Evolutionary conservation across 768 basidiomycete species (phyloP), one percentile per base, ranked within the genome.

Genomic region (Lactarius sp.): DNA sequence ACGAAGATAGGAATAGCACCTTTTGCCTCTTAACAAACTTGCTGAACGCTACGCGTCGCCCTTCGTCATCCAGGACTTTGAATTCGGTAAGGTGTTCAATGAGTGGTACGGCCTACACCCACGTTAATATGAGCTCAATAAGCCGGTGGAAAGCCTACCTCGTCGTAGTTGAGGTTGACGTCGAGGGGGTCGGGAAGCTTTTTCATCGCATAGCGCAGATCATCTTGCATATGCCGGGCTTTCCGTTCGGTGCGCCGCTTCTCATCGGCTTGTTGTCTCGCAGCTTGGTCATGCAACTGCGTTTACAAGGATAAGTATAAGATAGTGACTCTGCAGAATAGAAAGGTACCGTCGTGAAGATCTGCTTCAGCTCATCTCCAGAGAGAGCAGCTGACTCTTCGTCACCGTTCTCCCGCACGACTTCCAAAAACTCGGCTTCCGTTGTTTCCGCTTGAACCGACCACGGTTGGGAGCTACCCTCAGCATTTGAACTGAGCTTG

Each of bases 21-120:
- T 94, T 97, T 72, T 97, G 94, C 62, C 96, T 78, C 73, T 90
- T 92, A 56, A 95, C 80, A 72, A 86, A 96, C 75, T 95, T 98
- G 18, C 82, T 75, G 73, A 93, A 98, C 1, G 95, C 94, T 5
- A 82, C 80, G 36, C 85, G 84, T 50, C 93, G 78, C 18, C 84
- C 82, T n/a, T 94, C 94, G 53, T 93, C 92, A 52, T 93, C 88
- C 16, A 98, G 75, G 18, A 88, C 93, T 69, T 86, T 87, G 75
- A 82, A 99, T 73, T 98, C 95, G 0, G 87, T 81, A 46, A 98
- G 80, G 55, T 93, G 79, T 73, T 92, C 81, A 58, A 98, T 91
- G 16, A 87, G 74, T 1, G 92, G 85, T 5, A 92, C 72, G 61
- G 82, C 83, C 88, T 95, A 60, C 12, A 56, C 46, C 56, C 44